A percentile compares a stretch with the other conserved stretches of the same genome.
Conservation (phyloP, 371 early-diverging fungal species). For the Mucor velutinosus region DNA sequence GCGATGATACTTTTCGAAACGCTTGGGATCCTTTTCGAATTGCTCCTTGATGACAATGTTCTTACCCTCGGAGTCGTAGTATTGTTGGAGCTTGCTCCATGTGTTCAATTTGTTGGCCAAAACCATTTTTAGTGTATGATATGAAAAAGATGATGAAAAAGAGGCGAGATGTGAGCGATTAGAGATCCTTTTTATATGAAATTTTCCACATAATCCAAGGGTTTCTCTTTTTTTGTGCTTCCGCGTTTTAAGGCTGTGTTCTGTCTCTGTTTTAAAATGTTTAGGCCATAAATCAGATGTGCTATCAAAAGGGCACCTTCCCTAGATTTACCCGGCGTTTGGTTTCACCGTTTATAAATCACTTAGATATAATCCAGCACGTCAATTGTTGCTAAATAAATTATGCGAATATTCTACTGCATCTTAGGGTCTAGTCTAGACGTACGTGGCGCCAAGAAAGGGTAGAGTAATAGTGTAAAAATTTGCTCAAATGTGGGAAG, state of each 20-base stretch:
- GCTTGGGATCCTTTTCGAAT: slow-evolving; percentile 73
- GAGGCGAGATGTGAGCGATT: not conserved
- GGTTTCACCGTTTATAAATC: slow-evolving; percentile 1
- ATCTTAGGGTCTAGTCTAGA: not conserved
- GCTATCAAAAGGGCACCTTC: not conserved
- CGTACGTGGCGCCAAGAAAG: not conserved
- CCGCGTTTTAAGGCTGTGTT: slow-evolving; percentile 10
- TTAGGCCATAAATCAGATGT: not conserved
- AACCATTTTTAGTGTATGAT: slow-evolving; percentile 52
- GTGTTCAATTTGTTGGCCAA: slow-evolving; percentile 72
- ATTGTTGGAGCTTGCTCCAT: slow-evolving; percentile 85
- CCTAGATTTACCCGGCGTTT: slow-evolving; percentile 2
- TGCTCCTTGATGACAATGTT: slow-evolving; percentile 76
- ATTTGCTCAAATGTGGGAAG: not conserved
- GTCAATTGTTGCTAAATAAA: not conserved
- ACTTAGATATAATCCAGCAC: not conserved
- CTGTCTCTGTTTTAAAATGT: not conserved
- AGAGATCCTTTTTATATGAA: slow-evolving; percentile 10
- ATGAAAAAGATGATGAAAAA: slow-evolving; percentile 9
- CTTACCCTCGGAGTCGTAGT: slow-evolving; percentile 80
- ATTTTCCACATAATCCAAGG: slow-evolving; percentile 5
- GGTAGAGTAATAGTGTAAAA: not conserved
- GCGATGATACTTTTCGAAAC: slow-evolving; percentile 81
- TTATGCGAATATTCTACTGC: not conserved
- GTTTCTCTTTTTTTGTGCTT: slow-evolving; percentile 10